Percentiles rank a stretch among this genome's conserved stretches.
Evolutionary conservation across 371 early-diverging fungal genomes (phyloP).

Genomic region (Mucor mucedo): DNA sequence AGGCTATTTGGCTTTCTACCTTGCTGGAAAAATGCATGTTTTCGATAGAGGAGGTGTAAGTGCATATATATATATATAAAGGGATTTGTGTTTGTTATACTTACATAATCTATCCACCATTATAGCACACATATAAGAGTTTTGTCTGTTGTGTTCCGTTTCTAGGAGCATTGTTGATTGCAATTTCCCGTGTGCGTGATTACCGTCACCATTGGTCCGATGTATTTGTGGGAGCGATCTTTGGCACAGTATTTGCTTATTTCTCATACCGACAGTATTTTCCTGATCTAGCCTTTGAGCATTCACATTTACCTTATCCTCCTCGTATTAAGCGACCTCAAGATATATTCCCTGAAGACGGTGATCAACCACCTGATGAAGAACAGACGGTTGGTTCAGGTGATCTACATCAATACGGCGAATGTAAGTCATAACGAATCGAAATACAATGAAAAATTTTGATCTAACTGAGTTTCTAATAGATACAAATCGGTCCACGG

Average conservation of each 20-base stretch:
- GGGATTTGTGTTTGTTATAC: background rate
- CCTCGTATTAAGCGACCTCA: conserved; percentile 16
- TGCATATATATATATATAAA: background rate
- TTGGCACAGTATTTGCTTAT: conserved; percentile 58
- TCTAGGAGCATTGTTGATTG: conserved; percentile 69
- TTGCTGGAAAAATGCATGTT: conserved; percentile 73
- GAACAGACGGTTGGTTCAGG: conserved; percentile 14
- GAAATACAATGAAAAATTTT: background rate
- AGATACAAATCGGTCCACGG: conserved; percentile 6
- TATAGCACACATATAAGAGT: conserved; percentile 65
- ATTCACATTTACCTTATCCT: conserved; percentile 26
- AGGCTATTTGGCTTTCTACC: conserved; percentile 70
- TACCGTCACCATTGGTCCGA: conserved; percentile 90
- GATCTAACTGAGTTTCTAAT: background rate
- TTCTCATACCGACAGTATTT: conserved; percentile 70
- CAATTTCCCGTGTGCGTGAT: conserved; percentile 74
- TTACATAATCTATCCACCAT: background rate
- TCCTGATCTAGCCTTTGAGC: conserved; percentile 17
- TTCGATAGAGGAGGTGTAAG: conserved; percentile 69
- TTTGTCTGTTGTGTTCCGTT: conserved; percentile 68
- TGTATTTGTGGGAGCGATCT: conserved; percentile 66
- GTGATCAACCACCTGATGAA: conserved; percentile 14
- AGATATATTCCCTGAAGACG: conserved; percentile 25
- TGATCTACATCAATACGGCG: conserved; percentile 7
- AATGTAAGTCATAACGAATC: conserved; percentile 5